Percentiles rank a stretch among this genome's conserved stretches.
Conservation (phyloP, 225 moss, liverwort and hornwort species). For the Sphagnum tenellum region DNA sequence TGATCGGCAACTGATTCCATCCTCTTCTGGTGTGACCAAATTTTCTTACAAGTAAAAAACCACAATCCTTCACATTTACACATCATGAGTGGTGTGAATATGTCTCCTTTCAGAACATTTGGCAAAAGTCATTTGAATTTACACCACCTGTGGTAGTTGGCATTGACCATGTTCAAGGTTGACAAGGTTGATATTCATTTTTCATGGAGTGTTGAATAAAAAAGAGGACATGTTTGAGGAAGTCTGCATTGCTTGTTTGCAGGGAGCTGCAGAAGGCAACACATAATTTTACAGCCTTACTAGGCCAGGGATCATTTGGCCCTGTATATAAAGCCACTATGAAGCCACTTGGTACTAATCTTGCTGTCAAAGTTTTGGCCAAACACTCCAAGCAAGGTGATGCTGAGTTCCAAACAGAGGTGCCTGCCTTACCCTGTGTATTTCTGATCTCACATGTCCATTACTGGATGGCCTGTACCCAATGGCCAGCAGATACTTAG, state of each 20-base stretch:
- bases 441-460: too few relatives aligned
- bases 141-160: too few relatives aligned
- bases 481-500: too few relatives aligned
- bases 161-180: neutral
- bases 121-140: too few relatives aligned
- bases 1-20: constrained; percentile 56
- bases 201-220: neutral
- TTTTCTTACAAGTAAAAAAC: constrained; percentile 70
- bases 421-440: neutral
- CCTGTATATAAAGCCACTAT: constrained; percentile 89
- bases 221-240: neutral
- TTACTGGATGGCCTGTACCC: too few relatives aligned
- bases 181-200: neutral
- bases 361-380: constrained; percentile 89
- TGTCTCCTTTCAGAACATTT: too few relatives aligned
- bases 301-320: constrained; percentile 91
- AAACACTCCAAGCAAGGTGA: constrained; percentile 95
- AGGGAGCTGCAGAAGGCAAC: constrained; percentile 91
- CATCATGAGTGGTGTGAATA: too few relatives aligned
- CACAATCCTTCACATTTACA: neutral
- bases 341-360: constrained; percentile 65
- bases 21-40: constrained; percentile 78
- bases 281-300: constrained; percentile 69
- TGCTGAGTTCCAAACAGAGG: constrained; percentile 95
- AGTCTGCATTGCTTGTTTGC: constrained; percentile 5